Evolutionary conservation across 2,329 filamentous ascomycete species (phyloP).

Genomic region (Hansfordia pulvinata): DNA sequence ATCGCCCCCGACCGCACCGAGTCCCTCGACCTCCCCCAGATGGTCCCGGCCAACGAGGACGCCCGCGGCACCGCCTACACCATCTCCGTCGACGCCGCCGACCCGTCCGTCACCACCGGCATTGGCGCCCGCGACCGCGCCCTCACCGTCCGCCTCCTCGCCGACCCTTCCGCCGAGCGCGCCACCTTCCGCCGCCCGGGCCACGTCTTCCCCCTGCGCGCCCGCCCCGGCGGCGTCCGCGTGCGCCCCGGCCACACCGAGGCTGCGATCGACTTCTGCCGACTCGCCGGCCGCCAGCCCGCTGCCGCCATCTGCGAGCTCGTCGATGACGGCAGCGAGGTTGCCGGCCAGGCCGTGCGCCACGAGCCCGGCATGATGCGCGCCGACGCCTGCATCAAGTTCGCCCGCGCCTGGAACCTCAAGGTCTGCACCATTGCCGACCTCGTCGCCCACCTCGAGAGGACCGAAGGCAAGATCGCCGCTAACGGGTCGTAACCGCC

Average conservation of each 20-base stretch:
- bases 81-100: constrained; percentile 68
- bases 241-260: constrained; percentile 81
- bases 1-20: constrained; percentile 56
- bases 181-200: constrained; percentile 67
- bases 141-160: constrained; percentile 66
- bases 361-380: constrained; percentile 76
- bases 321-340: constrained; percentile 69
- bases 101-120: constrained; percentile 67
- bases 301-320: constrained; percentile 85
- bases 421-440: constrained; percentile 95
- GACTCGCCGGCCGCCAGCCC: constrained; percentile 62
- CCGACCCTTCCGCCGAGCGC: constrained; percentile 43
- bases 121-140: constrained; percentile 84
- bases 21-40: constrained; percentile 69
- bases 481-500: no score
- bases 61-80: constrained; percentile 89
- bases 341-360: constrained; percentile 53
- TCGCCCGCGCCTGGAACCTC: constrained; percentile 78
- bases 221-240: constrained; percentile 66
- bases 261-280: constrained; percentile 81
- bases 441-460: constrained; percentile 66
- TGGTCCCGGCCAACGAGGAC: constrained; percentile 67
- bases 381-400: constrained; percentile 73
- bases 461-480: constrained; percentile 50
- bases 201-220: constrained; percentile 77